A percentile compares a stretch with the other conserved stretches of the same genome.
Conservation (phyloP, 257 asterid species). For the Scutellaria barbata region DNA sequence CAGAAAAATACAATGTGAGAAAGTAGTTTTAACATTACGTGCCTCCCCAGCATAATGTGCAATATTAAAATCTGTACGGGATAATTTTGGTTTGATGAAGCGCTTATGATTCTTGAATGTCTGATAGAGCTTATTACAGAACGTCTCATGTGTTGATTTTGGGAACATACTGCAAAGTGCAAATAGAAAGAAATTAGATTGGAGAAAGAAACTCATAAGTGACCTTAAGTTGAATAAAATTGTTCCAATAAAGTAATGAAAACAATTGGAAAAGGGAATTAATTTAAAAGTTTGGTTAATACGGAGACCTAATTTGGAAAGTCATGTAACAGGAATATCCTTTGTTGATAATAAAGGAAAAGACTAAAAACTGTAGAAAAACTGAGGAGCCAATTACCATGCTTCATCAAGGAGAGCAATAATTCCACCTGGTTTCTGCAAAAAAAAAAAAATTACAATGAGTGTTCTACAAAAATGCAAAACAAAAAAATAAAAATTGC, state of each 20-base stretch:
- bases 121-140: constrained; percentile 93
- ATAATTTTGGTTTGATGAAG: constrained; percentile 91
- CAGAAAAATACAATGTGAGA: constrained; percentile 26
- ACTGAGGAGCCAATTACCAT: constrained; percentile 56
- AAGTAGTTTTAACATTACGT: constrained; percentile 38
- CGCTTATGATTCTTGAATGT: constrained; percentile 91
- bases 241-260: constrained; percentile 24
- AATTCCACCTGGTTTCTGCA: constrained; percentile 99
- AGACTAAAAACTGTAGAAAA: constrained; percentile 24
- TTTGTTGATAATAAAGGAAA: constrained; percentile 4
- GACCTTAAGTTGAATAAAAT: constrained; percentile 17
- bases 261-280: constrained; percentile 14
- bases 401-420: constrained; percentile 97
- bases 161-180: constrained; percentile 98
- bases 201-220: constrained; percentile 33
- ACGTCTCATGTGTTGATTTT: constrained; percentile 95
- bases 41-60: constrained; percentile 99
- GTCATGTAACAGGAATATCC: constrained; percentile 27
- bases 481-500: constrained; percentile 14
- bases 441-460: constrained; percentile 31
- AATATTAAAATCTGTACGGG: constrained; percentile 88
- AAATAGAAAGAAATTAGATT: constrained; percentile 38
- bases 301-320: constrained; percentile 26
- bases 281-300: constrained; percentile 23
- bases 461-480: constrained; percentile 30